Conservation (phyloP, 371 early-diverging fungal species). For the Syncephalis plumigaleata region DNA sequence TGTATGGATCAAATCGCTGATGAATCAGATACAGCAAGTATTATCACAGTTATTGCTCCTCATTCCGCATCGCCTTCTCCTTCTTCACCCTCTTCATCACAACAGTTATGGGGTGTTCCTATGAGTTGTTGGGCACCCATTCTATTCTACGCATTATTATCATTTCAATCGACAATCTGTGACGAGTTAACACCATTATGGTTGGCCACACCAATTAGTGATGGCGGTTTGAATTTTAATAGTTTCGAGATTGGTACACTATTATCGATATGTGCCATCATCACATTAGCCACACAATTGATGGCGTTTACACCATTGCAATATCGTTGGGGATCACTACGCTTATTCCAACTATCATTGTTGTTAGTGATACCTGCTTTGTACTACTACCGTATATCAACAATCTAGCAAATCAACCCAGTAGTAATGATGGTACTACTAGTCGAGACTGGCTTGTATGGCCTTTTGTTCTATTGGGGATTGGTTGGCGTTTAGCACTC, state of each 20-base stretch:
- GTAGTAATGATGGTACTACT: no score
- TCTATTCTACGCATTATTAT: conserved; percentile 12
- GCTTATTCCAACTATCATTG: conserved; percentile 26
- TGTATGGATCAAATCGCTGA: no score
- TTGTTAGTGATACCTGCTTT: conserved; percentile 20
- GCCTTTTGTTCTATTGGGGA: conserved; percentile 13
- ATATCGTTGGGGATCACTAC: conserved; percentile 20
- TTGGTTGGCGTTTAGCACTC: conserved; percentile 22
- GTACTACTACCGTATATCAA: conserved; percentile 18
- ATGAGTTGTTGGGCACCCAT: background rate
- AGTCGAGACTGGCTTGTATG: conserved; percentile 9
- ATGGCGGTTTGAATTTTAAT: conserved; percentile 40
- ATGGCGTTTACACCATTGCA: conserved; percentile 28
- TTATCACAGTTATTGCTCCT: no score
- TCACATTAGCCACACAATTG: conserved; percentile 32
- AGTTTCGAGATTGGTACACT: conserved; percentile 34
- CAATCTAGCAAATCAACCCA: no score
- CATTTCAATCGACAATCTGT: conserved; percentile 50
- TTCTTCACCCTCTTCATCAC: no score
- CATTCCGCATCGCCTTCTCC: no score
- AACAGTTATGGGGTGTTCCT: no score
- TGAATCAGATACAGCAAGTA: no score
- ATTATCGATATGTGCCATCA: conserved; percentile 28
- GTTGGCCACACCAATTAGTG: conserved; percentile 23
- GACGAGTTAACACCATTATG: conserved; percentile 58